Base-by-base conservation (phyloP, 306 rosid species). In the Castanospermum australe region DNA sequence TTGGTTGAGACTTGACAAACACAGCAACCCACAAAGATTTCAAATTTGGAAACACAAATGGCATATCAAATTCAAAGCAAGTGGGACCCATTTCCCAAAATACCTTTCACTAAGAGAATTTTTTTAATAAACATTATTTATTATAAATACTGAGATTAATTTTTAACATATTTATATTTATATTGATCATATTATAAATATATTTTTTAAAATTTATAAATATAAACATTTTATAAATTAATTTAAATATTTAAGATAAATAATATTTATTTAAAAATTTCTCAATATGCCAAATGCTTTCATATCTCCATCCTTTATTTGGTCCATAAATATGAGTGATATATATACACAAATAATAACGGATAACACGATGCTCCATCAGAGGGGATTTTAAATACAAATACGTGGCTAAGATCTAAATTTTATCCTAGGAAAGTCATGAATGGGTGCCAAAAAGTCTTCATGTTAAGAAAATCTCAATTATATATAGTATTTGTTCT, bases 11-110 rank as follows among this genome's bases (percentile, higher is more conserved):
- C 50, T 82, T 76, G 82, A 76, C 78, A 28, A 82, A 73, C 76
- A 41, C 8, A 82, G 41, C 48, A 67, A 25, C 18, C 15, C 61
- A 0, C 50, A 15, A 55, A 33, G 36, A 68, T 76, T 76, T 81
- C 77, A 75, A 81, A 81, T 59, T 57, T 81, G 62, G 68, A 54
- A 64, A 73, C 73, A 71, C 50, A 4, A 28, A 62, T 61, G 15
- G 3, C 14, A 22, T 60, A 54, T 30, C 48, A 41, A 56, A 28
- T 57, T 25, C 63, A 18, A 79, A 39, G n/a, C 48, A 80, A 30
- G 65, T 2, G 67, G 79, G 79, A 56, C 82, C 69, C 71, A 56
- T 21, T 69, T 59, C n/a, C 69, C 44, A 12, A 45, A 57, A 41
- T 28, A 42, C 57, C 47, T 65, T 21, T 17, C 47, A 8, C 17